Conservation (phyloP, 257 asterid species). For the Nemophila menziesii region DNA sequence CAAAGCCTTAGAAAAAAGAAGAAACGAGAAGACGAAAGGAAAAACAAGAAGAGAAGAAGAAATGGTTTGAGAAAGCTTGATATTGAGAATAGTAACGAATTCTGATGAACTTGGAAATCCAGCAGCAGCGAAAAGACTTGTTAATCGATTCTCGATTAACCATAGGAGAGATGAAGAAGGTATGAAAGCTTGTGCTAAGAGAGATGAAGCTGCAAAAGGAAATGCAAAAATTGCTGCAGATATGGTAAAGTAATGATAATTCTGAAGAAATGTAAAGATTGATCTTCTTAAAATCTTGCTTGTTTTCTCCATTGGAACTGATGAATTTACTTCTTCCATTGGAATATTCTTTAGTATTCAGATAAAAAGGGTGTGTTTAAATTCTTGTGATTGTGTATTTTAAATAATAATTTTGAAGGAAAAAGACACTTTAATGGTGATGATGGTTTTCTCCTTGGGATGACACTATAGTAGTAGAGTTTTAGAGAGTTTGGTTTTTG, state of each 20-base stretch:
- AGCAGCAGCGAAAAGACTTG: slow-evolving; percentile 34
- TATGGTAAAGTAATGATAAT: slow-evolving; percentile 37
- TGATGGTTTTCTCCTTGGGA: neutral
- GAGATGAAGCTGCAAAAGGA: slow-evolving; percentile 46
- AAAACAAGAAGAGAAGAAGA: slow-evolving; percentile 24
- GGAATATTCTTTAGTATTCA: neutral
- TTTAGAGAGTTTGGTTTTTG: slow-evolving; percentile 11
- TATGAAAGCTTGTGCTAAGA: slow-evolving; percentile 30
- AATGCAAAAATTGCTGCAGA: slow-evolving; percentile 34
- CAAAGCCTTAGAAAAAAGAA: slow-evolving; percentile 40
- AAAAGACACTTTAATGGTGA: neutral
- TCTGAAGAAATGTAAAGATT: slow-evolving; percentile 42
- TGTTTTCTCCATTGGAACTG: slow-evolving; percentile 24
- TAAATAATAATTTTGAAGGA: neutral
- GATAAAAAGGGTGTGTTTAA: too few species aligned
- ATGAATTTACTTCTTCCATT: slow-evolving; percentile 16
- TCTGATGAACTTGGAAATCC: slow-evolving; percentile 47
- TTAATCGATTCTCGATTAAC: slow-evolving; percentile 27
- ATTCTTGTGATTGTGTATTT: too few species aligned
- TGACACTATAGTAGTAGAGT: slow-evolving; percentile 1
- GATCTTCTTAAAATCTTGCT: slow-evolving; percentile 41
- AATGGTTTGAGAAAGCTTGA: slow-evolving; percentile 50
- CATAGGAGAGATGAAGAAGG: slow-evolving; percentile 24
- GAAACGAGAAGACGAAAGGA: slow-evolving; percentile 47
- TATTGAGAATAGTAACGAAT: slow-evolving; percentile 31